phyloP scores from a whole-genome alignment of 805 yeast species.

The Yamadazyma akitaensis region DNA sequence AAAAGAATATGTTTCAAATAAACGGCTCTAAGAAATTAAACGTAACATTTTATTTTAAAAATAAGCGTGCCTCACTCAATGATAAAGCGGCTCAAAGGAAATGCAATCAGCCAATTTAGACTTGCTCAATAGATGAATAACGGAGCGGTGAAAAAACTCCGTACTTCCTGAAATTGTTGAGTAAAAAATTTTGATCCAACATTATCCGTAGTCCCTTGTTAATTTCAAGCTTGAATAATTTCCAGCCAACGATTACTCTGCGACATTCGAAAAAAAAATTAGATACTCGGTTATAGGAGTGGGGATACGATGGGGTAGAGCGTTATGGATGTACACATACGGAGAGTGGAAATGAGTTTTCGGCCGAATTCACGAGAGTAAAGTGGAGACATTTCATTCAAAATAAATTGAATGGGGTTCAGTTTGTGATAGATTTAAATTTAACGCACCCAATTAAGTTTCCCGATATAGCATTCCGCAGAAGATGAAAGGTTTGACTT shows the following conservation, averaged over 20 bases:
- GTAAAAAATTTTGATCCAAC: neutral
- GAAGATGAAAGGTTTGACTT: too few relatives aligned
- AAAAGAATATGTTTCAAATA: neutral
- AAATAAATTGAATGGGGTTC: neutral
- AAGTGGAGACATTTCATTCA: neutral
- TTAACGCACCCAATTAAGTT: neutral
- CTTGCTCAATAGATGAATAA: too few relatives aligned
- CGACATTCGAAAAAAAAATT: too few relatives aligned
- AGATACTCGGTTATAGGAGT: neutral
- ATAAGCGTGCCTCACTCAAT: too few relatives aligned
- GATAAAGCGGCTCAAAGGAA: too few relatives aligned
- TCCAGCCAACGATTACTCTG: too few relatives aligned
- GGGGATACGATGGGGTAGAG: neutral
- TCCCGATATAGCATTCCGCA: neutral
- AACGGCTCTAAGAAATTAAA: neutral
- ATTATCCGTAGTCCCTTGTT: neutral
- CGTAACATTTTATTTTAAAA: neutral
- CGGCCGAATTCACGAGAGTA: neutral
- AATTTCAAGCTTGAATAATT: too few relatives aligned
- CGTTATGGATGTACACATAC: neutral
- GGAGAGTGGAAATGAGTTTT: too few relatives aligned
- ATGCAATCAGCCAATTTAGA: too few relatives aligned
- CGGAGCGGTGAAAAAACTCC: constrained; percentile 1
- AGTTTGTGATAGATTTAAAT: too few relatives aligned
- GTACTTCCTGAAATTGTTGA: constrained; percentile 1